Evolutionary conservation across 2,329 filamentous ascomycete genomes (phyloP).

Genomic region (Cladophialophora immunda): DNA sequence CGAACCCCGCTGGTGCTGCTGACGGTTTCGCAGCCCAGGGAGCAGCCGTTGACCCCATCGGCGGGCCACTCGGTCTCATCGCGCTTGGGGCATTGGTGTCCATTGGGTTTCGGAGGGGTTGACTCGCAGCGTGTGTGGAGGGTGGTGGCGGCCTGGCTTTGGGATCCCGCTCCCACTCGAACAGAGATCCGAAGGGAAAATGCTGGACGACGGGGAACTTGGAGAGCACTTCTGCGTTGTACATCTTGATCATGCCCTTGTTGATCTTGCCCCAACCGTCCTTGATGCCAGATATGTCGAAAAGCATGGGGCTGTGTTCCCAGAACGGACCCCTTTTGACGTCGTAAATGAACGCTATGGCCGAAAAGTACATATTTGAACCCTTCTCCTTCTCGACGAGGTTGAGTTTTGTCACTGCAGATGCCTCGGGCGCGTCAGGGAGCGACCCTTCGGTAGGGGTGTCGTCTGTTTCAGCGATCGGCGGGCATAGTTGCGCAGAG

Average conservation of each 20-base stretch:
- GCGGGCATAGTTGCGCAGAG: constrained; percentile 84
- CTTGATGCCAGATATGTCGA: constrained; percentile 89
- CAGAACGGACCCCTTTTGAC: constrained; percentile 97
- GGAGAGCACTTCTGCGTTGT: constrained; percentile 91
- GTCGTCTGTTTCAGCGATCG: constrained; percentile 69
- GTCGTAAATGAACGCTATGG: constrained; percentile 95
- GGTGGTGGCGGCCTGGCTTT: constrained; percentile 60
- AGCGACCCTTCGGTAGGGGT: constrained; percentile 84
- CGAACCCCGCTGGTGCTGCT: constrained; percentile 37
- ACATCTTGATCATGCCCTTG: constrained; percentile 99
- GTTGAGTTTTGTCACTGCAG: constrained; percentile 70
- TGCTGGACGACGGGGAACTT: constrained; percentile 99
- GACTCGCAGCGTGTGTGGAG: constrained; percentile 67
- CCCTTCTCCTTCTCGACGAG: constrained; percentile 72
- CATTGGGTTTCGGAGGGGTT: constrained; percentile 52
- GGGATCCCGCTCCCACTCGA: constrained; percentile 76
- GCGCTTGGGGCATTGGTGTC: constrained; percentile 28
- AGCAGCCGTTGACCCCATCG: constrained; percentile 34
- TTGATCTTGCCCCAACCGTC: constrained; percentile 99
- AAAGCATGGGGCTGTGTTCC: constrained; percentile 91
- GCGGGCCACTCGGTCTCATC: constrained; percentile 26
- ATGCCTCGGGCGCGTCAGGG: constrained; percentile 73
- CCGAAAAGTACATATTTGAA: constrained; percentile 89
- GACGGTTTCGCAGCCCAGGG: constrained; percentile 39
- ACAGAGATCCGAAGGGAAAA: constrained; percentile 83